Conservation (phyloP, 2,329 filamentous ascomycete species). For the Metarhizium anisopliae region DNA sequence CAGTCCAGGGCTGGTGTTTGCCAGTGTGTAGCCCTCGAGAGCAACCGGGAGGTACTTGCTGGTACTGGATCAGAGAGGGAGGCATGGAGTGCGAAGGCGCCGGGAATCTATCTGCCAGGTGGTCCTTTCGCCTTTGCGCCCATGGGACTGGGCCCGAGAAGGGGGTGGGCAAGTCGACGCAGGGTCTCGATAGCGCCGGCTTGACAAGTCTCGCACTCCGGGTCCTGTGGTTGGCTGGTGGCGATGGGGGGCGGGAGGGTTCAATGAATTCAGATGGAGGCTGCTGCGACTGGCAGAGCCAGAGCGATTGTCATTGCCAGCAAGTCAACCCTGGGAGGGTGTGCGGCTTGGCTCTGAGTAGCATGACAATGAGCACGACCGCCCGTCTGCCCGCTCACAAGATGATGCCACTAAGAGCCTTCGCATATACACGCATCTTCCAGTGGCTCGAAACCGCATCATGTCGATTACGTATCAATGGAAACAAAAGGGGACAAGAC, state of each 20-base stretch:
- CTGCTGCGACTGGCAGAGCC: not conserved
- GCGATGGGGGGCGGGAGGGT: not conserved
- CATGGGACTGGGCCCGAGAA: not conserved
- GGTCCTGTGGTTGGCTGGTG: not conserved
- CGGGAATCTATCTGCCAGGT: not conserved
- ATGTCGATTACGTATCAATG: not conserved
- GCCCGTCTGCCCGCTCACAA: too few relatives aligned
- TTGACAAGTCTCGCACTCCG: not conserved
- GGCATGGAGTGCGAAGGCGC: not conserved
- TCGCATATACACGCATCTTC: too few relatives aligned
- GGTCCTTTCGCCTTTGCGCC: not conserved
- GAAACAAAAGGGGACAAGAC: not conserved
- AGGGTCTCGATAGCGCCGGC: slow-evolving; percentile 3
- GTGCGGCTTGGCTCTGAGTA: not conserved
- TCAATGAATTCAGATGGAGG: slow-evolving; percentile 3
- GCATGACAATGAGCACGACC: too few relatives aligned
- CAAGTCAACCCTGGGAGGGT: not conserved
- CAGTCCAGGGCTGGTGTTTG: not conserved
- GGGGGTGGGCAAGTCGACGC: not conserved
- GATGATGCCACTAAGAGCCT: too few relatives aligned
- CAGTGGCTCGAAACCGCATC: too few relatives aligned
- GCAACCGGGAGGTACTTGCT: not conserved
- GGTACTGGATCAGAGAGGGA: not conserved
- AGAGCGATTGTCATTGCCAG: too few relatives aligned
- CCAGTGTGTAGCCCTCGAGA: not conserved